phyloP scores from a whole-genome alignment of 495 filamentous ascomycete species.

The Aspergillus biplanus region DNA sequence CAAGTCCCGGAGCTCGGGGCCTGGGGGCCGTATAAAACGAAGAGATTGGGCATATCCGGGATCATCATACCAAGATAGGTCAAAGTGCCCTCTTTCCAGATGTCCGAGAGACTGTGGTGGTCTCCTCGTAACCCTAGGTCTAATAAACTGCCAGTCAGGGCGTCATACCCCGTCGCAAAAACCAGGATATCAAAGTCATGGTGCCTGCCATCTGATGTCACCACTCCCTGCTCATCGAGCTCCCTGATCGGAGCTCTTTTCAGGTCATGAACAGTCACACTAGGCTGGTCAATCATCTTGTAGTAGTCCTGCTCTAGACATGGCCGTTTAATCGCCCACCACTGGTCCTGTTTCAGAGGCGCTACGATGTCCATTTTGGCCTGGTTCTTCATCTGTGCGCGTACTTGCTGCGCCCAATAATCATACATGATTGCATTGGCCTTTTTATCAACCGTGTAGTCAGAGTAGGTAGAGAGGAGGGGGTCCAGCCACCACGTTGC shows the following conservation, averaged over 20 bases:
- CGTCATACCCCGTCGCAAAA: conserved; percentile 60
- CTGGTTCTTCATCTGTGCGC: conserved; percentile 52
- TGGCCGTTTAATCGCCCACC: conserved; percentile 55
- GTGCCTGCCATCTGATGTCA: conserved; percentile 40
- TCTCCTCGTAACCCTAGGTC: conserved; percentile 49
- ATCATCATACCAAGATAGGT: conserved; percentile 55
- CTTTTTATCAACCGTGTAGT: conserved; percentile 45
- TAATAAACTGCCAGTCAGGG: conserved; percentile 52
- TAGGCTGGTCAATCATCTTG: conserved; percentile 55
- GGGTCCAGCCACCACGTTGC: conserved; percentile 53
- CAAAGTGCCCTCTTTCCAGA: conserved; percentile 49
- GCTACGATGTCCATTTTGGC: conserved; percentile 53
- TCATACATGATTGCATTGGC: conserved; percentile 53
- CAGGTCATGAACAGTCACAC: conserved; percentile 56
- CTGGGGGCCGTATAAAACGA: conserved; percentile 54
- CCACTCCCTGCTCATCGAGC: conserved; percentile 46
- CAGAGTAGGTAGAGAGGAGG: conserved; percentile 53
- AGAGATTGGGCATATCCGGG: conserved; percentile 55
- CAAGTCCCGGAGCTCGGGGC: conserved; percentile 52
- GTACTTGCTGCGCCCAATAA: conserved; percentile 58
- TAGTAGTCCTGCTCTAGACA: conserved; percentile 59
- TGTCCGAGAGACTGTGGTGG: conserved; percentile 40
- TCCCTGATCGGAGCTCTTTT: conserved; percentile 47
- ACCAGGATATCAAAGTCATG: conserved; percentile 56
- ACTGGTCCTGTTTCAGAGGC: conserved; percentile 51